Percentiles rank a stretch among this genome's conserved stretches.
Conservation (phyloP, 106 monocot genomes). For the Dioscorea dumetorum region DNA sequence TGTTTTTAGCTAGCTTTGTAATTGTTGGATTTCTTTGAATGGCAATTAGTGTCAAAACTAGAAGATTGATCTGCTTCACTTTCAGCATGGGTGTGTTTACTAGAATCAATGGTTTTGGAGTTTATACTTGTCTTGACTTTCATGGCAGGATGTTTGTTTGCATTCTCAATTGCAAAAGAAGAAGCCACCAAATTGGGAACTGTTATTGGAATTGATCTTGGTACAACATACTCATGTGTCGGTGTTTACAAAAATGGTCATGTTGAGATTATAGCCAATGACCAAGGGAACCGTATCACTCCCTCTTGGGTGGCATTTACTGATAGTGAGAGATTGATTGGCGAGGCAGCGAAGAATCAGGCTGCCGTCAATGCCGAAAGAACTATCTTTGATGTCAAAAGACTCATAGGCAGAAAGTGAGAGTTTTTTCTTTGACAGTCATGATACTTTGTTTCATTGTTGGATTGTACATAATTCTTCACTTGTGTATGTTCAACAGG, state of each 20-base stretch:
- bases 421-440: background rate
- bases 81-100: too few species aligned
- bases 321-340: constrained; percentile 54
- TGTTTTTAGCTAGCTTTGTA: too few species aligned
- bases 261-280: constrained; percentile 71
- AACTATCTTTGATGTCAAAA: constrained; percentile 60
- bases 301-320: constrained; percentile 79
- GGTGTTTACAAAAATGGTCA: constrained; percentile 73
- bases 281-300: constrained; percentile 77
- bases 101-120: too few species aligned
- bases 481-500: constrained; percentile 9
- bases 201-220: constrained; percentile 69
- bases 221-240: constrained; percentile 67
- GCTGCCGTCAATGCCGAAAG: constrained; percentile 50
- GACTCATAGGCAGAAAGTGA: constrained; percentile 70
- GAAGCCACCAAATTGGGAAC: constrained; percentile 58
- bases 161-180: constrained; percentile 51
- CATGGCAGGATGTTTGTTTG: constrained; percentile 41
- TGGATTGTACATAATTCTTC: too few species aligned
- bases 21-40: too few species aligned
- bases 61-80: too few species aligned
- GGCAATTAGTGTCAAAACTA: too few species aligned
- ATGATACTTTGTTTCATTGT: too few species aligned
- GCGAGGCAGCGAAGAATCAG: constrained; percentile 76
- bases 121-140: background rate